Percentiles rank a stretch among this genome's conserved stretches.
phyloP scores from a whole-genome alignment of 1,284 basidiomycete species.

The Phellinidium pouzarii region DNA sequence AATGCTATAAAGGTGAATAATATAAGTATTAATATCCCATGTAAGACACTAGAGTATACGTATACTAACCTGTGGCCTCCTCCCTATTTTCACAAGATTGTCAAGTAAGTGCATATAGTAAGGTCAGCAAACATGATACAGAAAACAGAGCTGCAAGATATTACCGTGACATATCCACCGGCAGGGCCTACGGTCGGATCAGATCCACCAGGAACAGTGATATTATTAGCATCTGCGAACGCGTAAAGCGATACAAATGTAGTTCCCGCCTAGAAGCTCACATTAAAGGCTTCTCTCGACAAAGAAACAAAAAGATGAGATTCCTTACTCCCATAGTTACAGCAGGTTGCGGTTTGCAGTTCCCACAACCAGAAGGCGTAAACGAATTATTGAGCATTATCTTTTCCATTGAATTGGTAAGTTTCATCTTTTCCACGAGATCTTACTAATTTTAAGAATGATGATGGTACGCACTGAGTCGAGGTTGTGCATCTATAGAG shows the following conservation, averaged over 20 bases:
- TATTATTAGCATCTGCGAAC: slow-evolving; percentile 27
- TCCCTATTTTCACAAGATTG: slow-evolving; percentile 27
- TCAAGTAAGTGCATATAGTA: not conserved
- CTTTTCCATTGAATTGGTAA: too few species aligned
- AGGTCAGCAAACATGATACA: not conserved
- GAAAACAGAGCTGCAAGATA: not conserved
- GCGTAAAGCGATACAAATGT: slow-evolving; percentile 22
- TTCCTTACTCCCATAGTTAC: not conserved
- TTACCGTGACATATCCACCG: slow-evolving; percentile 25
- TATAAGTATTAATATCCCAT: not conserved
- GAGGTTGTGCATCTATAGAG: slow-evolving; percentile 16
- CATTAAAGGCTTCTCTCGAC: not conserved
- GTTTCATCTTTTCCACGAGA: not conserved
- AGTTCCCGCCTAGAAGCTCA: slow-evolving; percentile 22
- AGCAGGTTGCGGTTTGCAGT: not conserved
- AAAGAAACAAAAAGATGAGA: not conserved
- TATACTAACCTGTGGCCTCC: slow-evolving; percentile 21
- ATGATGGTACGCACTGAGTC: slow-evolving; percentile 11
- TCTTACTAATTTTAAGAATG: not conserved
- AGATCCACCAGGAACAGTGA: slow-evolving; percentile 27
- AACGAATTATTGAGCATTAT: not conserved
- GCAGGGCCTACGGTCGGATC: slow-evolving; percentile 23
- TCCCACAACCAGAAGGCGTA: not conserved
- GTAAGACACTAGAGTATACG: not conserved
- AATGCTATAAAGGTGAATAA: slow-evolving; percentile 38